These are phyloP conservation scores for Salvia splendens DNA, from an alignment of 257 asterid species.

Conservation along the genomic window DNA sequence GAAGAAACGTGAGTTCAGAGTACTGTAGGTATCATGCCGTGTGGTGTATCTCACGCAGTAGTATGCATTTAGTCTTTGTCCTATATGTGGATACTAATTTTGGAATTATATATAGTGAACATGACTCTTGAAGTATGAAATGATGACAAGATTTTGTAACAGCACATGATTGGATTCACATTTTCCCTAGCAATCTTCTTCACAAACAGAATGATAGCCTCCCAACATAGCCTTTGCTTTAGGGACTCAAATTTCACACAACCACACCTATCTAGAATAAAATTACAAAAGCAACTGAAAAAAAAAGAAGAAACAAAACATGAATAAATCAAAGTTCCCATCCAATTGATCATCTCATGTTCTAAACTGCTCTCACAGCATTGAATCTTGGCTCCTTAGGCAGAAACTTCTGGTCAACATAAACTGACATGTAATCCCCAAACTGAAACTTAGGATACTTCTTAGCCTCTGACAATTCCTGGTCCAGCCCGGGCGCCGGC, in stretches of 20 bases:
- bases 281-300: slow-evolving; percentile 3
- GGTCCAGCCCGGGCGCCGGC: slow-evolving; percentile 48
- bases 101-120: no score
- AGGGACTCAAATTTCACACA: slow-evolving; percentile 23
- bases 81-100: no score
- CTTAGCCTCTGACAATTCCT: slow-evolving; percentile 23
- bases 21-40: no score
- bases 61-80: no score
- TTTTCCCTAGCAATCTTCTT: slow-evolving; percentile 16
- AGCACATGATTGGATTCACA: slow-evolving; percentile 1
- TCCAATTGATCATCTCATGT: not conserved
- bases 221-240: slow-evolving; percentile 32
- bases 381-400: slow-evolving; percentile 84
- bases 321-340: not conserved
- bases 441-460: slow-evolving; percentile 69
- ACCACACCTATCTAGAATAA: slow-evolving; percentile 5
- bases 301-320: not conserved
- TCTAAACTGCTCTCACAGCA: slow-evolving; percentile 60
- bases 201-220: slow-evolving; percentile 12
- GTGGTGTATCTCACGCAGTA: no score
- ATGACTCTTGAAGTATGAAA: not conserved
- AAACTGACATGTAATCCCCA: slow-evolving; percentile 78
- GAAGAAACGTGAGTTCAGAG: no score
- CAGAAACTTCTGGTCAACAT: slow-evolving; percentile 66
- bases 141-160: not conserved